Evolutionary conservation across 2,329 filamentous ascomycete genomes (phyloP).

Genomic region (Aureobasidium uvarum): DNA sequence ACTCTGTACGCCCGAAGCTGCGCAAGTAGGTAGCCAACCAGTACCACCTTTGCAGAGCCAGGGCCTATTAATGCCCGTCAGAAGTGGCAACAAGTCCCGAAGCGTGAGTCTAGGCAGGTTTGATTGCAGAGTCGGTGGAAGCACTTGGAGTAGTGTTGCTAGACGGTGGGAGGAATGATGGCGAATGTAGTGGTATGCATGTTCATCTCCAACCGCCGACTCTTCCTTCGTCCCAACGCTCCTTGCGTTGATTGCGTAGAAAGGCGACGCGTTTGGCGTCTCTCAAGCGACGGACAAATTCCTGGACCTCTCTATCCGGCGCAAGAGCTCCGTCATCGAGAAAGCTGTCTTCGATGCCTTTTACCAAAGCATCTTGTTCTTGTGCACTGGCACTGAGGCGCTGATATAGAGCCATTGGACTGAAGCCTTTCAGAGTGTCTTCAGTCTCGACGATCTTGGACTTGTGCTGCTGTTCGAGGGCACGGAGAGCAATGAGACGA

Average conservation of each 20-base stretch:
- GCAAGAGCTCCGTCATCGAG: slow-evolving; percentile 64
- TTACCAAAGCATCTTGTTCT: slow-evolving; percentile 79
- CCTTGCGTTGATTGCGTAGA: slow-evolving; percentile 78
- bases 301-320: slow-evolving; percentile 75
- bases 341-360: slow-evolving; percentile 89
- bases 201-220: slow-evolving; percentile 87
- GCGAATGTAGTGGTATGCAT: too few species aligned
- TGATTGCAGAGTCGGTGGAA: background rate
- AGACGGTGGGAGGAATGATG: background rate
- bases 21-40: background rate
- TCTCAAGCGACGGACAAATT: slow-evolving; percentile 80
- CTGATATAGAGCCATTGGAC: slow-evolving; percentile 82
- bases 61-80: too few species aligned
- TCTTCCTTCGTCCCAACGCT: slow-evolving; percentile 92
- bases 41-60: background rate
- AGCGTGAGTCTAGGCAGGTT: background rate
- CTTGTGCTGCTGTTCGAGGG: slow-evolving; percentile 88
- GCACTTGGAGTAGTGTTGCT: background rate
- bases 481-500: slow-evolving; percentile 76
- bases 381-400: slow-evolving; percentile 70
- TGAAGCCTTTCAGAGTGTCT: slow-evolving; percentile 76
- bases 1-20: background rate
- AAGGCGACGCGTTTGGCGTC: slow-evolving; percentile 78
- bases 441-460: slow-evolving; percentile 89
- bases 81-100: background rate